Base-by-base conservation (phyloP, 352 stramenopile species). In the Phytophthora boehmeriae region DNA sequence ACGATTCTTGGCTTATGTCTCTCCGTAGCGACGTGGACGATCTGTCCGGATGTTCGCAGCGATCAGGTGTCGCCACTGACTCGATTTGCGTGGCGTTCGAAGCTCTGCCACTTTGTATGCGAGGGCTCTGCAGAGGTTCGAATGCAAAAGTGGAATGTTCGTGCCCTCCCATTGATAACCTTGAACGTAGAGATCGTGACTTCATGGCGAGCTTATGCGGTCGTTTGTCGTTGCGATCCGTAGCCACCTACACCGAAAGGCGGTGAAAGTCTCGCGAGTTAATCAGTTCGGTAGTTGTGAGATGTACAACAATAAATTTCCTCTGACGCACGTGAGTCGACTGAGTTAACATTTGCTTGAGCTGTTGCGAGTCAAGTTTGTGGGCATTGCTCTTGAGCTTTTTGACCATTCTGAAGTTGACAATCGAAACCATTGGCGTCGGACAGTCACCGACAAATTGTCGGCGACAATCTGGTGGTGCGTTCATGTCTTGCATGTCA, bases 181-280 rank as follows among this genome's bases (percentile, higher is more conserved):
- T 39, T 39, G 34, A 39, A 39, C 34, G 34, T 39, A 39, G 34
- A 39, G 14, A n/a, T 39, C 14, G 34, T 39, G 34, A 3, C 34
- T 39, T 4, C 34, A 39, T 44, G 38, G 38, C 38, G 38, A 44
- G 38, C 38, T 44, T 44, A 16, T 44, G 14, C 38, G 22, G 20
- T 30, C 25, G 3, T 30, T 3, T 30, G 25, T 30, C 25, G 25
- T 39, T 16, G 34, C 9, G 34, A 22, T 41, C n/a, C 14, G 38
- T 22, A 44, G 38, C 38, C 38, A 44, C 30, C 30, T 11, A 36
- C 11, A 36, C 16, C 34, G 34, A 41, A 41, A 41, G 34, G 9
- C 11, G 34, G 16, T 30, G 25, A 30, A 30, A 30, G 25, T 30
- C 25, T 3, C 25, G 3, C 25, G 25, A 30, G 25, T 30, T 30